Evolutionary conservation across 2,329 filamentous ascomycete genomes (phyloP).

Genomic region (Metarhizium humberi): DNA sequence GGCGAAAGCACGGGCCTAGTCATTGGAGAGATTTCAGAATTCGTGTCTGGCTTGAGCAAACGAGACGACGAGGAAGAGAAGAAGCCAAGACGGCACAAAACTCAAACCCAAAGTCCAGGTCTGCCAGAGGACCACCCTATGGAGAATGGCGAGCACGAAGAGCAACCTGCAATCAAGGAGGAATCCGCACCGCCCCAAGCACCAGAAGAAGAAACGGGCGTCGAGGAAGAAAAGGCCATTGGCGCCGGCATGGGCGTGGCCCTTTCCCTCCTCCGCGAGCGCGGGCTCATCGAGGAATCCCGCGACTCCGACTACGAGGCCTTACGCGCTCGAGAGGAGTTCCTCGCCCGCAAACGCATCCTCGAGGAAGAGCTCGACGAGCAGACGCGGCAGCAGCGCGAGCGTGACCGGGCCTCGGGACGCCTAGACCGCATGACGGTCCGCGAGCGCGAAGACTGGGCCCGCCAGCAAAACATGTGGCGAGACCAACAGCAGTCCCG

Average conservation of each 20-base stretch:
- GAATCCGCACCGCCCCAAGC: conserved; percentile 1
- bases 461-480: conserved; percentile 76
- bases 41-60: conserved; percentile 76
- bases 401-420: conserved; percentile 76
- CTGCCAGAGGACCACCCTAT: conserved; percentile 35
- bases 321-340: conserved; percentile 63
- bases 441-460: conserved; percentile 85
- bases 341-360: conserved; percentile 66
- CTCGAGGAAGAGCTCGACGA: conserved; percentile 70
- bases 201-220: conserved; percentile 27
- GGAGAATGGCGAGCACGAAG: conserved; percentile 25
- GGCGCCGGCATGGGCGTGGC: conserved; percentile 73
- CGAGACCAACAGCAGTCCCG: conserved; percentile 80
- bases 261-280: conserved; percentile 72
- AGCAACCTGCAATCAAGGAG: conserved; percentile 14
- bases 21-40: conserved; percentile 94
- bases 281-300: conserved; percentile 64
- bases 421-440: conserved; percentile 80
- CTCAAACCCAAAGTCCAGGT: conserved; percentile 16
- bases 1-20: conserved; percentile 53
- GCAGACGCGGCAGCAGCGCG: conserved; percentile 70
- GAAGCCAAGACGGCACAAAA: conserved; percentile 34
- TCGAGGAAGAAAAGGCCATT: conserved; percentile 75
- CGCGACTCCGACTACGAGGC: conserved; percentile 57
- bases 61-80: conserved; percentile 46